Conservation (phyloP, 805 yeast species). For the Sugiyamaella lignohabitans region DNA sequence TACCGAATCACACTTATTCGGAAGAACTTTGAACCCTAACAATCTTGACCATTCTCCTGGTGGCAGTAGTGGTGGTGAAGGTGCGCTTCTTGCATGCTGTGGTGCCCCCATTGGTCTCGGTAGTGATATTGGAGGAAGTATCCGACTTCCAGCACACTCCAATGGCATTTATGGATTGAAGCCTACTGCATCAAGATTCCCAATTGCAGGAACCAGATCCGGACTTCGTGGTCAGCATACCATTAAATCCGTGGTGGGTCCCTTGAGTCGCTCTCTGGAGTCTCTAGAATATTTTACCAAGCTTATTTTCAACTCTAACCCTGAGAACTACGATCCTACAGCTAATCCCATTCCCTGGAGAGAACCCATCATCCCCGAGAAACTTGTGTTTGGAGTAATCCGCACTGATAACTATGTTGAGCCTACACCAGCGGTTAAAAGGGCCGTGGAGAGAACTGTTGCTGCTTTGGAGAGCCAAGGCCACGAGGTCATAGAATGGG, state of each 20-base stretch:
- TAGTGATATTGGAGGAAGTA: conserved; percentile 50
- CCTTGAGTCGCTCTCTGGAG: conserved; percentile 54
- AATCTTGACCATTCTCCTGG: conserved; percentile 27
- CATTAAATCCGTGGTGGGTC: conserved; percentile 50
- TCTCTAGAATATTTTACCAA: conserved; percentile 67
- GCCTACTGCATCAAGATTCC: conserved; percentile 39
- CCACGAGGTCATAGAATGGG: conserved; percentile 19
- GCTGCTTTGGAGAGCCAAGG: conserved; percentile 16
- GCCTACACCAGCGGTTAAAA: conserved; percentile 45
- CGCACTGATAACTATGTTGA: conserved; percentile 39
- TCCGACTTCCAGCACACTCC: conserved; percentile 44
- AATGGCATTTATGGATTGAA: conserved; percentile 44
- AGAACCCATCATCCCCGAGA: conserved; percentile 12
- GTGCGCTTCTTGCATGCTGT: conserved; percentile 39
- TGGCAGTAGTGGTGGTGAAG: conserved; percentile 45
- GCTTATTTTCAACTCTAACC: conserved; percentile 15
- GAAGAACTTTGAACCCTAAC: conserved; percentile 42
- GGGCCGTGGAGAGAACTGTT: conserved; percentile 40
- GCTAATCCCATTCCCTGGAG: conserved; percentile 22
- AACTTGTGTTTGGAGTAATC: conserved; percentile 3
- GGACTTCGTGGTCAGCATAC: conserved; percentile 34
- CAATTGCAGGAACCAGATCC: conserved; percentile 37
- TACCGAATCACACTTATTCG: conserved; percentile 39
- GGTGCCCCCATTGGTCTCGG: conserved; percentile 49
- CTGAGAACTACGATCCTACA: conserved; percentile 19